Conservation (phyloP, 106 monocot genomes). For the Dactylorhiza incarnata region DNA sequence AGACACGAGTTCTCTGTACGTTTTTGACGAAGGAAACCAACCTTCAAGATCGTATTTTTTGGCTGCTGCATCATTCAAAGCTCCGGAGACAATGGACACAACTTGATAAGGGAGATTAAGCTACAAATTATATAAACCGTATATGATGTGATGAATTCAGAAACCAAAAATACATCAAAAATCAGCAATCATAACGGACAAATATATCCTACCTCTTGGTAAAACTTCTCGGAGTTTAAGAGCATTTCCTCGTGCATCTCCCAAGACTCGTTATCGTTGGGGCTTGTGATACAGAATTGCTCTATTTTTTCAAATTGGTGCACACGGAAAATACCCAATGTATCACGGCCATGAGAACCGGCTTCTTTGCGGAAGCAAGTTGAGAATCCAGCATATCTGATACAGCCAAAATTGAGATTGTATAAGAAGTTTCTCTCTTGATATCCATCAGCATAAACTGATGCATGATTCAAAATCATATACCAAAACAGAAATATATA, state of each 20-base stretch:
- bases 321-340: constrained; percentile 90
- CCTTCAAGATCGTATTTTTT: constrained; percentile 94
- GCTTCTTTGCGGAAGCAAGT: constrained; percentile 96
- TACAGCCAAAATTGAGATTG: not conserved
- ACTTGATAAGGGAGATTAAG: constrained; percentile 81
- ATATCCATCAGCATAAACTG: not conserved
- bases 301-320: constrained; percentile 98
- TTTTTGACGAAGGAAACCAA: constrained; percentile 96
- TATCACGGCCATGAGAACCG: constrained; percentile 95
- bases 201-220: constrained; percentile 43
- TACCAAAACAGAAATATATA: not conserved
- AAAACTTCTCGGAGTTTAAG: constrained; percentile 91
- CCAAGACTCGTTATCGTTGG: constrained; percentile 85
- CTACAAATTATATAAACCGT: constrained; percentile 19
- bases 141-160: no score
- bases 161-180: not conserved
- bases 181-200: not conserved
- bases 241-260: constrained; percentile 98
- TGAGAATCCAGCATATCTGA: constrained; percentile 91
- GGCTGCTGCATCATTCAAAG: constrained; percentile 98
- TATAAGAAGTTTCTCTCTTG: not conserved
- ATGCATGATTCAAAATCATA: not conserved
- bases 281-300: constrained; percentile 88
- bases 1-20: constrained; percentile 84
- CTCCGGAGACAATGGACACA: constrained; percentile 90